Evolutionary conservation across 176 grass and related monocot genomes (phyloP).

Genomic region (Lolium multiflorum): DNA sequence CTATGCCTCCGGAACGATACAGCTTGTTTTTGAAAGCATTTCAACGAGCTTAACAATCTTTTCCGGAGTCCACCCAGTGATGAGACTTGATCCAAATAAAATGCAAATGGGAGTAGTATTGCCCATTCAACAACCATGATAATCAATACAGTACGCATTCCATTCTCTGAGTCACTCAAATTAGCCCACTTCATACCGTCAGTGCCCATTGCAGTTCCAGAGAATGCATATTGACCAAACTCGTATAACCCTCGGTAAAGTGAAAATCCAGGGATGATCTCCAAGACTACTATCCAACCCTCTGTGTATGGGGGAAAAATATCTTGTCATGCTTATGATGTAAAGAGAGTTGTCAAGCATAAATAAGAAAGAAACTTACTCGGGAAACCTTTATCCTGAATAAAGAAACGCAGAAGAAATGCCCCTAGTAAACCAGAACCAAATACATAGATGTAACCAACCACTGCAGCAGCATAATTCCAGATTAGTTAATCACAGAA

Average conservation of each 20-base stretch:
- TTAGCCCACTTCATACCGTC: conserved; percentile 77
- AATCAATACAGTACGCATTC: conserved; percentile 70
- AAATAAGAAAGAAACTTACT: conserved; percentile 62
- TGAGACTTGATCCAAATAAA: conserved; percentile 71
- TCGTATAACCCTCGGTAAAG: conserved; percentile 84
- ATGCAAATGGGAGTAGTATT: conserved; percentile 65
- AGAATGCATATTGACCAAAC: conserved; percentile 65
- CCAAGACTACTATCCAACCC: conserved; percentile 83
- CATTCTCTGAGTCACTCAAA: conserved; percentile 66
- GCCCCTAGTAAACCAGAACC: conserved; percentile 76
- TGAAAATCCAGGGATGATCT: conserved; percentile 90
- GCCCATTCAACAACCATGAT: conserved; percentile 87
- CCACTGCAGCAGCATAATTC: conserved; percentile 56
- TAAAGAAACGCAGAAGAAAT: conserved; percentile 73
- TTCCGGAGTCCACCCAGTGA: conserved; percentile 47
- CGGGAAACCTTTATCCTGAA: conserved; percentile 66
- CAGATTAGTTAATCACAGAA: conserved; percentile 20
- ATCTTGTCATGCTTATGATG: conserved; percentile 21
- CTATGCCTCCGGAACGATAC: conserved; percentile 48
- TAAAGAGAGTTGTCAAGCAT: conserved; percentile 6
- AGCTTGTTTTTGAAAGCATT: conserved; percentile 54
- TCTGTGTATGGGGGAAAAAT: conserved; percentile 50
- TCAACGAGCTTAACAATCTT: conserved; percentile 59
- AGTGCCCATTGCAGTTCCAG: conserved; percentile 56
- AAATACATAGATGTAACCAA: conserved; percentile 95